phyloP scores from a whole-genome alignment of 495 filamentous ascomycete genomes.

The Penicillium silybi region DNA sequence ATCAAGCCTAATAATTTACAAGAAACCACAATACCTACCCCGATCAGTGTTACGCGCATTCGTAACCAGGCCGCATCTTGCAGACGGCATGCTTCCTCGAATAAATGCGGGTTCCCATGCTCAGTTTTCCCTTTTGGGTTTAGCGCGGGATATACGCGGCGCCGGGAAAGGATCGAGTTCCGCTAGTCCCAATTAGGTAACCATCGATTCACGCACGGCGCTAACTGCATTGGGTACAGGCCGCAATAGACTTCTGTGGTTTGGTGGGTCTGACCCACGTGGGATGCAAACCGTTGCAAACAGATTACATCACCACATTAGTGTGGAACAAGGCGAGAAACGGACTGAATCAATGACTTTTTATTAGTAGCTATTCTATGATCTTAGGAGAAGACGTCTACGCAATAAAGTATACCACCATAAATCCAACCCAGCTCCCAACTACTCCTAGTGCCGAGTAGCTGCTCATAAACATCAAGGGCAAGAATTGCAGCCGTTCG shows the following conservation, averaged over 20 bases:
- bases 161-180: too few relatives aligned
- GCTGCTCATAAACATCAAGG: slow-evolving; percentile 94
- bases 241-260: slow-evolving; percentile 30
- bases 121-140: too few relatives aligned
- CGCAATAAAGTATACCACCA: slow-evolving; percentile 85
- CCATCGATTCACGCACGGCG: slow-evolving; percentile 19
- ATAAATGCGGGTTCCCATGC: too few relatives aligned
- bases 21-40: neutral
- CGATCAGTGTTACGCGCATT: slow-evolving; percentile 3
- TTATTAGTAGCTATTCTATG: neutral
- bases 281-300: slow-evolving; percentile 33
- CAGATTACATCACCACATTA: slow-evolving; percentile 21
- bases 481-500: slow-evolving; percentile 79
- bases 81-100: slow-evolving; percentile 19
- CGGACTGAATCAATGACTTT: neutral
- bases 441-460: slow-evolving; percentile 95
- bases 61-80: slow-evolving; percentile 18
- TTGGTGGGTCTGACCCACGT: slow-evolving; percentile 36
- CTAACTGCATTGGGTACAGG: slow-evolving; percentile 27
- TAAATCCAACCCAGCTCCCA: slow-evolving; percentile 93
- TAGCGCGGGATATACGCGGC: too few relatives aligned
- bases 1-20: neutral
- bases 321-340: neutral
- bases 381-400: slow-evolving; percentile 27
- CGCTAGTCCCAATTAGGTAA: too few relatives aligned